phyloP scores from a whole-genome alignment of 2,329 filamentous ascomycete species.

The Penicillium sumatraense region DNA sequence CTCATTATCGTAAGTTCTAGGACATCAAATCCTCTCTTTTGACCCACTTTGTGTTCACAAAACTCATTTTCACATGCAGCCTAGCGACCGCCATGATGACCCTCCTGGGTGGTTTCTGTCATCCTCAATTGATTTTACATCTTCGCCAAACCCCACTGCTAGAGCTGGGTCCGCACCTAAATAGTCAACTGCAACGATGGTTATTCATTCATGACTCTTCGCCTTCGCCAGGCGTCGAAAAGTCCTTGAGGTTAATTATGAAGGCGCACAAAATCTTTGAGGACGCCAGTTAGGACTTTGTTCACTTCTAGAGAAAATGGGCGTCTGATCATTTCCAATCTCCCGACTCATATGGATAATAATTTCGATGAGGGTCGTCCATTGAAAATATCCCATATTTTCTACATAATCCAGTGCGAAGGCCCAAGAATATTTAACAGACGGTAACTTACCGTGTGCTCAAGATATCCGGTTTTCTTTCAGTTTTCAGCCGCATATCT shows the following conservation, averaged over 20 bases:
- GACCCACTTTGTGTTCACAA: not conserved
- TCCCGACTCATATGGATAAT: not conserved
- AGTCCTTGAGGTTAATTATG: slow-evolving; percentile 6
- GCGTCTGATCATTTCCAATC: not conserved
- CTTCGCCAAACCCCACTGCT: slow-evolving; percentile 4
- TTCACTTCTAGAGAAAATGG: not conserved
- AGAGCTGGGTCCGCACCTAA: slow-evolving; percentile 5
- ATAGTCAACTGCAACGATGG: slow-evolving; percentile 5
- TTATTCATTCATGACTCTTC: slow-evolving; percentile 8
- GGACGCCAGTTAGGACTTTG: slow-evolving; percentile 1
- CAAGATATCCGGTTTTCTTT: too few species aligned
- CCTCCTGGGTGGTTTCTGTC: slow-evolving; percentile 13
- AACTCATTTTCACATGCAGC: not conserved
- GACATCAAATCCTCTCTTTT: not conserved
- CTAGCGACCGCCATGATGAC: slow-evolving; percentile 11
- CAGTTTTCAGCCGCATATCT: too few species aligned
- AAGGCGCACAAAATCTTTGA: slow-evolving; percentile 13
- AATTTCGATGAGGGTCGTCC: not conserved
- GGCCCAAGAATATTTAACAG: too few species aligned
- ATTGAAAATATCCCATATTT: too few species aligned
- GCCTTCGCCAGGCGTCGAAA: slow-evolving; percentile 9
- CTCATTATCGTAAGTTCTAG: slow-evolving; percentile 8
- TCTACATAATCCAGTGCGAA: too few species aligned
- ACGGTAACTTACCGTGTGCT: too few species aligned
- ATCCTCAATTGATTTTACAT: slow-evolving; percentile 7